Conservation (phyloP, 306 rosid species). For the Acacia melanoxylon region DNA sequence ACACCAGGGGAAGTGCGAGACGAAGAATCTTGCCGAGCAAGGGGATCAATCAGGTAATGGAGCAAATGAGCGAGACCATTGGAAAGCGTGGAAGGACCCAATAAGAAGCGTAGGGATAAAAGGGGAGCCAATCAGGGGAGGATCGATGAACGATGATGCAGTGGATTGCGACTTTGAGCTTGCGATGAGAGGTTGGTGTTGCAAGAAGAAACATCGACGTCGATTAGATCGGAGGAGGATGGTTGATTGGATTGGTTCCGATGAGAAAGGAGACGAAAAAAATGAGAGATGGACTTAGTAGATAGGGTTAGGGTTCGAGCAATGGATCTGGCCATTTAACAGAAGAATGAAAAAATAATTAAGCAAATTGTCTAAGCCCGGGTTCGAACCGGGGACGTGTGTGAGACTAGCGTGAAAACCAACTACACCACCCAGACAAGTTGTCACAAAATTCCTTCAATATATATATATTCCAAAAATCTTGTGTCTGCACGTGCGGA, state of each 20-base stretch:
- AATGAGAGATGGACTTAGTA: slow-evolving; percentile 3
- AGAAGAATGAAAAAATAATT: neutral
- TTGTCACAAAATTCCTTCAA: too few species aligned
- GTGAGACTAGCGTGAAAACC: too few species aligned
- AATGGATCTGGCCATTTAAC: slow-evolving; percentile 46
- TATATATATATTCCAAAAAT: too few species aligned
- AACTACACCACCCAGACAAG: too few species aligned
- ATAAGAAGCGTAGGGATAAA: slow-evolving; percentile 57
- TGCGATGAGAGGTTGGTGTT: slow-evolving; percentile 50
- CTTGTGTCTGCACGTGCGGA: too few species aligned
- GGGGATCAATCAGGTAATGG: slow-evolving; percentile 52
- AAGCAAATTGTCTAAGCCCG: too few species aligned
- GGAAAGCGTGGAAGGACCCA: slow-evolving; percentile 71
- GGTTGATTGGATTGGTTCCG: slow-evolving; percentile 54
- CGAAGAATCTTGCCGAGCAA: slow-evolving; percentile 49
- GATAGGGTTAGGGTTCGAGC: slow-evolving; percentile 38
- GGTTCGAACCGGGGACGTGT: too few species aligned
- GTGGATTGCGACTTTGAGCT: slow-evolving; percentile 70
- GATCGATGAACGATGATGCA: slow-evolving; percentile 62
- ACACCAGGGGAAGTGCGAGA: slow-evolving; percentile 45
- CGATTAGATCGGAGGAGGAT: slow-evolving; percentile 21
- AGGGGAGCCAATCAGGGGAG: slow-evolving; percentile 68
- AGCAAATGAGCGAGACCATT: too few species aligned
- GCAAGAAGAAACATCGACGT: slow-evolving; percentile 30
- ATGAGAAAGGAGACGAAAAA: slow-evolving; percentile 28